A percentile compares a stretch with the other conserved stretches of the same genome.
Conservation (phyloP, 176 grass and related monocot species). For the Calamus simplicifolius region DNA sequence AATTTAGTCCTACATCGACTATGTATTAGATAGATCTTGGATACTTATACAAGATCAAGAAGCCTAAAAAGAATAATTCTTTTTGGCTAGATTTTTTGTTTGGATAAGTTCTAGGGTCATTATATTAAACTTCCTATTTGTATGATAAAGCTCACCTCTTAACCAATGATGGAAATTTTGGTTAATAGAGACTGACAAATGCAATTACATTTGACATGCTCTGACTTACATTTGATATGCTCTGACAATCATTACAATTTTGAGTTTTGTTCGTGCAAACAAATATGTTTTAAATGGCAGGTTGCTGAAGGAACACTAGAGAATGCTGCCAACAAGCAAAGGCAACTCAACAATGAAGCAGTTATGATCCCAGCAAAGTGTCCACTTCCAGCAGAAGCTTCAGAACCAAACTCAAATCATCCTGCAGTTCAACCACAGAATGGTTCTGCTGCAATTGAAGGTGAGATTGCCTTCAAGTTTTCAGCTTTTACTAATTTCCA, state of each 20-base stretch:
- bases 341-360: conserved; percentile 72
- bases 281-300: conserved; percentile 19
- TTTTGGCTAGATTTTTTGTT: too few relatives aligned
- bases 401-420: conserved; percentile 42
- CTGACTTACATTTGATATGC: background rate
- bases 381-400: conserved; percentile 20
- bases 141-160: too few relatives aligned
- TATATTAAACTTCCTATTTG: too few relatives aligned
- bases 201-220: background rate
- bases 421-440: conserved; percentile 32
- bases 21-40: too few relatives aligned
- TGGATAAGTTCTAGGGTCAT: too few relatives aligned
- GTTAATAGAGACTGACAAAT: too few relatives aligned
- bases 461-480: conserved; percentile 67
- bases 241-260: background rate
- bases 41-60: too few relatives aligned
- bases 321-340: conserved; percentile 65
- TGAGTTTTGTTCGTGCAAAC: background rate
- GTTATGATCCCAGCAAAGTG: conserved; percentile 23
- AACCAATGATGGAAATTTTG: too few relatives aligned
- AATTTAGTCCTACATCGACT: too few relatives aligned
- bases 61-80: too few relatives aligned
- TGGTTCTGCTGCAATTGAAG: conserved; percentile 45
- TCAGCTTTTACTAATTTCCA: conserved; percentile 72
- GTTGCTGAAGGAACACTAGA: conserved; percentile 64